Base-by-base conservation (phyloP, 2,329 filamentous ascomycete genomes). In the Dryadomyces sulphureus region DNA sequence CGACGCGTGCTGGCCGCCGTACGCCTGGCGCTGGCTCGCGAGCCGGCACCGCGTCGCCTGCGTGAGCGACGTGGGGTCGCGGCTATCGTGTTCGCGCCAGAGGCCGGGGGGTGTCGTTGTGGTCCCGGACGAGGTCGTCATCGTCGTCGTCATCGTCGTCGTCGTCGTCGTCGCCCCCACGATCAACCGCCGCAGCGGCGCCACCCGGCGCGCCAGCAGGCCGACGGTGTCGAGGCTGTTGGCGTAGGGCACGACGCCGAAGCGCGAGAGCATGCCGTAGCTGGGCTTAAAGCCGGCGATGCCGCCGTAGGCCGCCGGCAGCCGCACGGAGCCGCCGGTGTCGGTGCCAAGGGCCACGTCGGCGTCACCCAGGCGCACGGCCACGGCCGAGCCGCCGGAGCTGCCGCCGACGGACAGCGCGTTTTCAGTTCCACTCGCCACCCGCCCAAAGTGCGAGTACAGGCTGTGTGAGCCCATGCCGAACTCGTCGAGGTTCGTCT, bases 201-300 rank as follows among this genome's bases (percentile, higher is more conserved):
- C 60, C 1, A 77, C 74, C 4, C 65, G 67, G 41, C 60, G 64
- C 1, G 79, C 78, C 38, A 94, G 54, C 4, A 94, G 69, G 0
- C 89, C 89, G 8, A 95, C 86, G 0, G 89, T 94, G 58, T 95
- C 89, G 8, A 95, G 67, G 2, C 86, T 94, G 60, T 95, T 94
- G 8, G 89, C 89, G 59, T 95, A 95, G 14, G 87, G 82, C 43
- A 95, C 77, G 2, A 95, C 84, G 1, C 89, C 89, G 68, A 80
- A 86, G 49, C 89, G 73, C 39, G 86, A 93, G 25, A 95, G 62
- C 64, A 90, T 73, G 16, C 89, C 89, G 58, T 95, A 95, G 24
- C 84, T 92, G 1, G 89, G 89, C 62, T 95, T 94, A 63, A 89
- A 94, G 0, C 89, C 89, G 16, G 90, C 72, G 0, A 81, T 73